These are phyloP conservation scores for Aureobasidium sp. DNA, from an alignment of 2,329 filamentous ascomycete species.

Conservation along the genomic window DNA sequence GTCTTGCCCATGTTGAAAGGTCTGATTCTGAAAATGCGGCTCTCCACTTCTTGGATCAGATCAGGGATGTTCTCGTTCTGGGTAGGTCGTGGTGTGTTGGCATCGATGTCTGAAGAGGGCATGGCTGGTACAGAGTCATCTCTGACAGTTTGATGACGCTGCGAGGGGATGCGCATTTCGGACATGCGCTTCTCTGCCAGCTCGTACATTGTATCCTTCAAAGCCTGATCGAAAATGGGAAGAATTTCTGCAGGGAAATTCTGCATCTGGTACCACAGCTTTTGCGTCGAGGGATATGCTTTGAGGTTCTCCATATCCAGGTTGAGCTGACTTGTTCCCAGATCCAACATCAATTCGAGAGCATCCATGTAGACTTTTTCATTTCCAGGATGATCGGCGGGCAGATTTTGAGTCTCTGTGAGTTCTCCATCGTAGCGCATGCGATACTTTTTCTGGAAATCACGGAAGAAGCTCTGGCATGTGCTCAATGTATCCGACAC, in stretches of 20 bases:
- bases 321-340: conserved; percentile 79
- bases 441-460: conserved; percentile 89
- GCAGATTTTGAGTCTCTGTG: conserved; percentile 61
- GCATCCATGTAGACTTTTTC: conserved; percentile 78
- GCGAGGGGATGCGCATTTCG: conserved; percentile 53
- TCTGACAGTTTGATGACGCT: conserved; percentile 27
- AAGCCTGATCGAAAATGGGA: conserved; percentile 87
- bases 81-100: conserved; percentile 32
- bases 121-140: conserved; percentile 69
- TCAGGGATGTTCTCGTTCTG: conserved; percentile 54
- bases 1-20: conserved; percentile 82
- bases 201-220: conserved; percentile 91
- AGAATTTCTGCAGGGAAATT: conserved; percentile 95
- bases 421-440: conserved; percentile 83
- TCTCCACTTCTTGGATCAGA: conserved; percentile 66
- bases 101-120: conserved; percentile 60
- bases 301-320: conserved; percentile 85
- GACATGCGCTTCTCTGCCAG: conserved; percentile 74
- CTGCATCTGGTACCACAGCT: conserved; percentile 92
- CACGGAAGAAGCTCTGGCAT: conserved; percentile 87
- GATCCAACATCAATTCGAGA: conserved; percentile 81
- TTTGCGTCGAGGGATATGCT: conserved; percentile 83
- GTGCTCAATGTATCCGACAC: conserved; percentile 79
- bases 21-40: conserved; percentile 74
- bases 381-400: conserved; percentile 61